phyloP scores from a whole-genome alignment of 805 yeast species.

The Yarrowia keelungensis region DNA sequence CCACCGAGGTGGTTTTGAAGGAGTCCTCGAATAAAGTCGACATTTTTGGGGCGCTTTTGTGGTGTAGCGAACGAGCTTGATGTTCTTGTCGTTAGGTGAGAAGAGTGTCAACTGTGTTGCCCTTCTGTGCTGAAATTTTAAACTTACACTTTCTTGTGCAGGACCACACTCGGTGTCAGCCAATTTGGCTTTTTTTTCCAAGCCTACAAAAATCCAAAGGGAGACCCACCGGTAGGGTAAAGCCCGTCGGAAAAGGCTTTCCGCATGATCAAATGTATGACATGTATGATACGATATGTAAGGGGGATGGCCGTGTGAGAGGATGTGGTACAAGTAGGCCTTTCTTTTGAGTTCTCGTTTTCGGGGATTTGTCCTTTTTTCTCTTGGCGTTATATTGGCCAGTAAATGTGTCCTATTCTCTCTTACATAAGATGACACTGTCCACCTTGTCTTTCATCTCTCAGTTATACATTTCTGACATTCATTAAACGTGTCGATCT shows the following conservation, averaged over 20 bases:
- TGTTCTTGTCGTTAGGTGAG: neutral
- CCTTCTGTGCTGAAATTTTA: constrained; percentile 30
- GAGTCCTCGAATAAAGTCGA: constrained; percentile 89
- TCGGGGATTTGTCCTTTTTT: too few relatives aligned
- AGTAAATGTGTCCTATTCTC: too few relatives aligned
- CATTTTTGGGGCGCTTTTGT: constrained; percentile 50
- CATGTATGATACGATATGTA: constrained; percentile 24
- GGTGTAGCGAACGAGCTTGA: neutral
- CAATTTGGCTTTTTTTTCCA: neutral
- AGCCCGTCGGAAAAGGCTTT: neutral
- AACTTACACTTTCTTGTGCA: constrained; percentile 33
- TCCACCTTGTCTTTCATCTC: too few relatives aligned
- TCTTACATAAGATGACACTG: too few relatives aligned
- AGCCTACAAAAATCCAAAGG: too few relatives aligned
- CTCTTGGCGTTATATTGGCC: too few relatives aligned
- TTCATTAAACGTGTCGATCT: neutral
- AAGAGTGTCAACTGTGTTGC: too few relatives aligned
- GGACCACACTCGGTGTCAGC: neutral
- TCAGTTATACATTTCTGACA: neutral
- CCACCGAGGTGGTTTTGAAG: constrained; percentile 83
- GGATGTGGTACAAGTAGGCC: too few relatives aligned
- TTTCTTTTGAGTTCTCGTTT: too few relatives aligned
- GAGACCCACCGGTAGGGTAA: constrained; percentile 17
- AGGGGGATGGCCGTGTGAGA: constrained; percentile 8
- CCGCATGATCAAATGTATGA: constrained; percentile 1